Evolutionary conservation across 2,329 filamentous ascomycete species (phyloP), one percentile per base, ranked within the genome.

Genomic region (Talaromyces sp.): DNA sequence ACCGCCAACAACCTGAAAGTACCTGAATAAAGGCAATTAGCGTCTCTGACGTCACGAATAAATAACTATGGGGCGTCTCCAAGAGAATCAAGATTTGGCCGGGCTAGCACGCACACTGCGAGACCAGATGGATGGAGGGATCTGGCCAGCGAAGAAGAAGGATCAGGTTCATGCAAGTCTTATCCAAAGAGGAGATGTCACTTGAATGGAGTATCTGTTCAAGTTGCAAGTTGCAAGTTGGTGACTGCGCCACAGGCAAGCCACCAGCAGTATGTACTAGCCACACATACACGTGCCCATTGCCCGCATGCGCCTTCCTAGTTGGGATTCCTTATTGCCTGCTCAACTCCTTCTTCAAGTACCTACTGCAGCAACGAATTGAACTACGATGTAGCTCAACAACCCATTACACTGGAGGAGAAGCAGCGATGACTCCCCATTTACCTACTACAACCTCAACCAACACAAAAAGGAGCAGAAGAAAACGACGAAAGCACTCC

Each of bases 61-160:
- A 31, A 53, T 53, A 2, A 31, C 31, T 53, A 51, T 19, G 51
- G 29, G n/a, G 51, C 17, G 40, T 13, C 17, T 11, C 8, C 2
- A 13, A 11, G 51, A 36, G 51, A 56, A 56, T 56, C 51, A 56
- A 34, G 51, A 36, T 56, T 56, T 56, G 51, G n/a, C 29, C 51
- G 10, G 5, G 29, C n/a, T 56, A 56, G 29, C 27, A 31, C 6
- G 5, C 22, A n/a, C 45, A 15, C 34, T 36, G 15, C 34, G 2
- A 36, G 3, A 53, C 49, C 31, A 31, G 51, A 11, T 27, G 29
- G 15, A 34, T 6, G 17, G 17, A 22, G 5, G 17, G 25, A 45
- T 45, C 27, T 31, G 36, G 38, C 38, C 56, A 59, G 17, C 38
- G 38, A 43, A 43, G 17, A 19, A 31, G 49, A 29, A 19, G 47